phyloP scores from a whole-genome alignment of 208 protist genomes.

The Trypanosoma conorhini region DNA sequence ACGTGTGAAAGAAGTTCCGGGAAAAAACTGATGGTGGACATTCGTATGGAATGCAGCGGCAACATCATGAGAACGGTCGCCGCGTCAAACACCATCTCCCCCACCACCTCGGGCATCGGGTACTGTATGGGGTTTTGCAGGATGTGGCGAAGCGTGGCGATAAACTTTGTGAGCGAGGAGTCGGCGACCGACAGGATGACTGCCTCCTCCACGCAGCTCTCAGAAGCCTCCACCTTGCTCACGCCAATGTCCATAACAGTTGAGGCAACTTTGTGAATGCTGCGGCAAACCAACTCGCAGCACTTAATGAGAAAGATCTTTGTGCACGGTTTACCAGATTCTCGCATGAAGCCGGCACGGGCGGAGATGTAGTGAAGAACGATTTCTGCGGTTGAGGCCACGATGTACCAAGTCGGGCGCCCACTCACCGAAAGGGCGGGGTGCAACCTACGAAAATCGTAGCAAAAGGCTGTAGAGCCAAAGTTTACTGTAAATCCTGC shows the following conservation, averaged over 20 bases:
- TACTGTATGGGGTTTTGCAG: constrained; percentile 28
- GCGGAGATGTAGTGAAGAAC: constrained; percentile 77
- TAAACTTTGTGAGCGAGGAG: constrained; percentile 72
- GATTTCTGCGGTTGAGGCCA: constrained; percentile 73
- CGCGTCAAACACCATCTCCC: constrained; percentile 76
- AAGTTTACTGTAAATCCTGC: constrained; percentile 83
- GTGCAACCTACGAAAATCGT: constrained; percentile 83
- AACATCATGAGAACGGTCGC: constrained; percentile 82
- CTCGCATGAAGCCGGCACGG: constrained; percentile 59
- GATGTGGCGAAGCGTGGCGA: constrained; percentile 78
- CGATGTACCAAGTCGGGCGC: constrained; percentile 75
- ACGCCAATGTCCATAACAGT: constrained; percentile 69
- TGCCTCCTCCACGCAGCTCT: constrained; percentile 45
- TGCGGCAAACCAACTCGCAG: constrained; percentile 72
- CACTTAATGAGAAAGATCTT: constrained; percentile 53
- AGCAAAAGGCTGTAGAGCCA: constrained; percentile 69
- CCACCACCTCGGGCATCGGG: constrained; percentile 35
- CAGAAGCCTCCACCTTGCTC: constrained; percentile 28
- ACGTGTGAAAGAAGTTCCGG: constrained; percentile 83
- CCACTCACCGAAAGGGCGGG: constrained; percentile 41
- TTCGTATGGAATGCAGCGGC: constrained; percentile 81
- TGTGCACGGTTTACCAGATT: constrained; percentile 34
- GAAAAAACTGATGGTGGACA: constrained; percentile 77
- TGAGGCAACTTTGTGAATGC: constrained; percentile 68
- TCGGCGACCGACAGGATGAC: constrained; percentile 73